Percentiles rank a stretch among this genome's conserved stretches.
phyloP scores from a whole-genome alignment of 257 asterid species.

The Fraxinus quadrangulata region DNA sequence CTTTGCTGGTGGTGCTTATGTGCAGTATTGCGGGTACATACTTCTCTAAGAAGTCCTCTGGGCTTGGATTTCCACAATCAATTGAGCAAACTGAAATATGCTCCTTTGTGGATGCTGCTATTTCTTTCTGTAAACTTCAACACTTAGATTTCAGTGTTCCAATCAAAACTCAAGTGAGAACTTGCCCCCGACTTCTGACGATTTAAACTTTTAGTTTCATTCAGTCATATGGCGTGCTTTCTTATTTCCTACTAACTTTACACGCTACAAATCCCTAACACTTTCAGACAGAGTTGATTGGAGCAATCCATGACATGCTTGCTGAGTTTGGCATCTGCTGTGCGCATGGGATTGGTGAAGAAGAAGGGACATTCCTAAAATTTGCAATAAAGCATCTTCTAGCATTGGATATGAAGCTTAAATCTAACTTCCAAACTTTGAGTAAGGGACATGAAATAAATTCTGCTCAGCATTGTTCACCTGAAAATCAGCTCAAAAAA shows the following conservation, averaged over 20 bases:
- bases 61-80: constrained; percentile 53
- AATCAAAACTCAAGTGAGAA: constrained; percentile 82
- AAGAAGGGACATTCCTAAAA: constrained; percentile 85
- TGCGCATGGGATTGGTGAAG: constrained; percentile 75
- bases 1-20: constrained; percentile 69
- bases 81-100: constrained; percentile 59
- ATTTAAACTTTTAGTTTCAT: constrained; percentile 23
- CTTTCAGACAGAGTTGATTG: constrained; percentile 77
- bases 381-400: constrained; percentile 91
- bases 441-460: constrained; percentile 53
- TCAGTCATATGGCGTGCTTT: constrained; percentile 18
- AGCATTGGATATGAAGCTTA: constrained; percentile 89
- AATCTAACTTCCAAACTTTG: constrained; percentile 46
- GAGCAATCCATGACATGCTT: constrained; percentile 92
- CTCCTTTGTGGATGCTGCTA: constrained; percentile 81
- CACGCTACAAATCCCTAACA: constrained; percentile 22
- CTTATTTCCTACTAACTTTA: constrained; percentile 21
- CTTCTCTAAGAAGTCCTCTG: constrained; percentile 62
- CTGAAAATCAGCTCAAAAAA: constrained; percentile 40
- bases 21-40: constrained; percentile 72
- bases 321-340: constrained; percentile 98
- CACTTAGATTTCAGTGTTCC: constrained; percentile 59
- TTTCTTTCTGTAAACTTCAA: constrained; percentile 89
- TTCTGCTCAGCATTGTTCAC: constrained; percentile 39
- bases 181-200: constrained; percentile 26